Percentiles rank a stretch among this genome's conserved stretches.
Conservation (phyloP, 2,329 filamentous ascomycete species). For the Akanthomyces lecanii region DNA sequence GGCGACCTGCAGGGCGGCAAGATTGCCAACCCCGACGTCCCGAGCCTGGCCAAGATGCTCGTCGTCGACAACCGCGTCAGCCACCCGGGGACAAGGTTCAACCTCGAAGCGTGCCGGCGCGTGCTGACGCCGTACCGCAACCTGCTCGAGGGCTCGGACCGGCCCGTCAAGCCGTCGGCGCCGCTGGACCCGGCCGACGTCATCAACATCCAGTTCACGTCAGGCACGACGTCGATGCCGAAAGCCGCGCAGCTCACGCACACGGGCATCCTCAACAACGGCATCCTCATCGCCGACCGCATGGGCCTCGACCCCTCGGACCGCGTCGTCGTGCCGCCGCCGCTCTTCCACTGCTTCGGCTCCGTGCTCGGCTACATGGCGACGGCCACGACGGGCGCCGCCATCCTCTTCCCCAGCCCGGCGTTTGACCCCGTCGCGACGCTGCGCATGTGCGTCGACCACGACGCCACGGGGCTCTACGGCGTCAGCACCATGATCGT, state of each 20-base stretch:
- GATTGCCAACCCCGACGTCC: conserved; percentile 48
- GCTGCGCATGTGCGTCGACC: conserved; percentile 52
- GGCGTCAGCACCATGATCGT: conserved; percentile 93
- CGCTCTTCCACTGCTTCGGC: conserved; percentile 88
- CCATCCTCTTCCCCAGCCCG: conserved; percentile 80
- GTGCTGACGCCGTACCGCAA: conserved; percentile 43
- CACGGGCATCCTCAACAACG: conserved; percentile 87
- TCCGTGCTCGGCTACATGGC: conserved; percentile 94
- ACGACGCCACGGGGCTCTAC: conserved; percentile 64
- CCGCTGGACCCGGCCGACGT: conserved; percentile 60
- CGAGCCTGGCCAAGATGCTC: conserved; percentile 66
- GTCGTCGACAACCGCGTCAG: conserved; percentile 69
- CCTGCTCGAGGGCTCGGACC: conserved; percentile 34
- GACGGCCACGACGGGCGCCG: conserved; percentile 72
- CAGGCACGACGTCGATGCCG: conserved; percentile 84
- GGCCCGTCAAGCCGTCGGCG: conserved; percentile 38
- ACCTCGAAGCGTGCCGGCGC: conserved; percentile 33
- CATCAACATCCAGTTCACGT: conserved; percentile 96
- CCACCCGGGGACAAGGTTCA: conserved; percentile 44
- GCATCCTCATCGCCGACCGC: conserved; percentile 72
- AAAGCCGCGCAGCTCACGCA: conserved; percentile 91
- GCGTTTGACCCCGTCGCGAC: conserved; percentile 78
- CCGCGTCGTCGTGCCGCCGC: conserved; percentile 78
- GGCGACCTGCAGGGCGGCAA: conserved; percentile 35
- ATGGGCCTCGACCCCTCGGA: conserved; percentile 77